Conservation (phyloP, 371 early-diverging fungal genomes). For the Encephalitozoon romaleae region DNA sequence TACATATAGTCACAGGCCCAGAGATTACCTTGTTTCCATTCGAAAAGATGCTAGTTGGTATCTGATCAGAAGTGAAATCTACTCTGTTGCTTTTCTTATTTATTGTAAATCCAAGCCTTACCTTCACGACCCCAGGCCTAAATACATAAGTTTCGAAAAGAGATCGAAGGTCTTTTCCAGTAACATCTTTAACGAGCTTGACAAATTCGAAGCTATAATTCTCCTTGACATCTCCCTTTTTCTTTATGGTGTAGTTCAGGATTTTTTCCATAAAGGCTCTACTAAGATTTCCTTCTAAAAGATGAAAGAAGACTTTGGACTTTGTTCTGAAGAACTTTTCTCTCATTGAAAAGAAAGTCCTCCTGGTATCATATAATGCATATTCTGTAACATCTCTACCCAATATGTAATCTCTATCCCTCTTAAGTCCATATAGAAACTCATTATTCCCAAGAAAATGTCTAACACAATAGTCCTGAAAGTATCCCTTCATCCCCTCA, state of each 20-base stretch:
- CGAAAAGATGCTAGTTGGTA: slow-evolving; percentile 41
- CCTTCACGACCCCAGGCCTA: slow-evolving; percentile 49
- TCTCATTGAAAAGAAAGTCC: slow-evolving; percentile 33
- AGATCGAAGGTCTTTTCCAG: slow-evolving; percentile 57
- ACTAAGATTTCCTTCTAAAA: slow-evolving; percentile 58
- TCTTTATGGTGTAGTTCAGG: slow-evolving; percentile 33
- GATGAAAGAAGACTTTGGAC: slow-evolving; percentile 52
- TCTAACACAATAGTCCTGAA: slow-evolving; percentile 43
- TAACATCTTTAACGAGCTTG: slow-evolving; percentile 55
- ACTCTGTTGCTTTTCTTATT: slow-evolving; percentile 55
- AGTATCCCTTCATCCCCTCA: slow-evolving; percentile 54
- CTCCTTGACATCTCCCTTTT: background rate
- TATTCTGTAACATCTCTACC: slow-evolving; percentile 57
- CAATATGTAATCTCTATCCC: slow-evolving; percentile 53
- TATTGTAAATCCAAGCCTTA: slow-evolving; percentile 46
- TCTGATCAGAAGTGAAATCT: slow-evolving; percentile 43
- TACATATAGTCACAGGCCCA: slow-evolving; percentile 42
- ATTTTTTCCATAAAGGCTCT: slow-evolving; percentile 62
- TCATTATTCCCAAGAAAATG: slow-evolving; percentile 59
- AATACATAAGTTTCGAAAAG: slow-evolving; percentile 60
- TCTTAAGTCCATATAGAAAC: slow-evolving; percentile 49
- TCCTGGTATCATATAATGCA: slow-evolving; percentile 41
- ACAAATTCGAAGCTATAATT: slow-evolving; percentile 53
- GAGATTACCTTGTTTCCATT: slow-evolving; percentile 37
- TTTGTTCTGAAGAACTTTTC: slow-evolving; percentile 56